Conservation (phyloP, 352 stramenopile species). For the Phytophthora constricta region DNA sequence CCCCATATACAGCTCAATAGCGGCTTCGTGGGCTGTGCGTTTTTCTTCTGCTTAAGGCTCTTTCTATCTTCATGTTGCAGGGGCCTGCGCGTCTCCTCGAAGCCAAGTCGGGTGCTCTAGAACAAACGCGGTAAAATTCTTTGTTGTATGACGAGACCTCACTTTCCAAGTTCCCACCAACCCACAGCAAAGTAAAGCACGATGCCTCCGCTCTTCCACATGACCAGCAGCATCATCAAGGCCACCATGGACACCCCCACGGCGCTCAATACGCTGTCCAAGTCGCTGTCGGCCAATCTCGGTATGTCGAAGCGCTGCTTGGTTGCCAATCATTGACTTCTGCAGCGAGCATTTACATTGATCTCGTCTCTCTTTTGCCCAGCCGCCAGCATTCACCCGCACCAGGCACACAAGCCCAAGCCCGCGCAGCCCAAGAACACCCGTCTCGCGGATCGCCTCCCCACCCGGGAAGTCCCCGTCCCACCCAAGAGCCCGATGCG, state of each 20-base stretch:
- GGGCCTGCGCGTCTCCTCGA: background rate
- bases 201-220: slow-evolving; percentile 24
- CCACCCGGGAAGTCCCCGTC: slow-evolving; percentile 15
- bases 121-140: too few species aligned
- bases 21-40: too few species aligned
- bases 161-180: background rate
- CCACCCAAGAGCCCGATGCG: slow-evolving; percentile 11
- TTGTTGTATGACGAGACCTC: background rate
- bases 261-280: slow-evolving; percentile 26
- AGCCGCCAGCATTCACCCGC: slow-evolving; percentile 23
- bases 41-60: background rate
- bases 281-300: slow-evolving; percentile 26
- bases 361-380: too few species aligned
- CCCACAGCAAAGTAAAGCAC: background rate
- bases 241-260: slow-evolving; percentile 26
- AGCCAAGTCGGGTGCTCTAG: background rate
- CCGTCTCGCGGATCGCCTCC: slow-evolving; percentile 5
- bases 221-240: slow-evolving; percentile 33
- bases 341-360: background rate
- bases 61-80: background rate
- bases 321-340: too few species aligned
- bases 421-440: slow-evolving; percentile 15
- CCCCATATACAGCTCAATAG: too few species aligned
- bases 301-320: slow-evolving; percentile 1
- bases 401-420: slow-evolving; percentile 13